Conservation (phyloP, 1,284 basidiomycete species). For the Malassezia caprae region DNA sequence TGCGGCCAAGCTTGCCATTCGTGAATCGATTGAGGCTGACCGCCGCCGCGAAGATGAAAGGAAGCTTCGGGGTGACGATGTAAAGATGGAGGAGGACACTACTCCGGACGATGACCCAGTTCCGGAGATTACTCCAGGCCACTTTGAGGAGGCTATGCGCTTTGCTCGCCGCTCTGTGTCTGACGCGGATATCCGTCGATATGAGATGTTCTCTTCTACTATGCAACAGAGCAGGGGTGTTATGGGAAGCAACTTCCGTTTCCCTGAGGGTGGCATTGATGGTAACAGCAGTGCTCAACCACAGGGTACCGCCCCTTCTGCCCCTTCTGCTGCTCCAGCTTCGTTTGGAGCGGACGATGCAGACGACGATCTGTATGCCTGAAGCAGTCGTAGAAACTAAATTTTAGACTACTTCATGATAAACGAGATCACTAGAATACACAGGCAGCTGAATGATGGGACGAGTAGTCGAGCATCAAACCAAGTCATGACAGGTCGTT, state of each 20-base stretch:
- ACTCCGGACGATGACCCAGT: constrained; percentile 70
- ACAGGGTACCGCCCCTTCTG: constrained; percentile 37
- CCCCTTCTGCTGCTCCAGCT: constrained; percentile 57
- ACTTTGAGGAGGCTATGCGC: constrained; percentile 95
- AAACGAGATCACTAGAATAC: background rate
- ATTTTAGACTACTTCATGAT: background rate
- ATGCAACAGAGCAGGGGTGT: constrained; percentile 38
- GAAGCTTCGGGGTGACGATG: constrained; percentile 23
- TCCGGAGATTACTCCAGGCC: constrained; percentile 68
- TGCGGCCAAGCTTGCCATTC: constrained; percentile 89
- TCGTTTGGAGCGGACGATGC: constrained; percentile 67
- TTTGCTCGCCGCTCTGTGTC: constrained; percentile 53
- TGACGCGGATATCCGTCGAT: constrained; percentile 77
- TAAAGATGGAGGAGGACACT: constrained; percentile 18
- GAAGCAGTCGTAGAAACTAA: constrained; percentile 7
- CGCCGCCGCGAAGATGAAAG: constrained; percentile 66
- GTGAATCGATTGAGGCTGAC: constrained; percentile 87
- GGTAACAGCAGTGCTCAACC: constrained; percentile 16
- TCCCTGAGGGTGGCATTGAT: constrained; percentile 64
- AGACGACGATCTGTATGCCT: constrained; percentile 78
- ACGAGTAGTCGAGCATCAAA: background rate
- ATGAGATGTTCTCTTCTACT: constrained; percentile 51
- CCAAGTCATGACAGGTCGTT: background rate
- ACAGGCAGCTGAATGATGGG: background rate
- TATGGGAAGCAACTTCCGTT: constrained; percentile 81